Evolutionary conservation across 2,329 filamentous ascomycete species (phyloP).

Genomic region (Scopulariopsis brevicaulis): DNA sequence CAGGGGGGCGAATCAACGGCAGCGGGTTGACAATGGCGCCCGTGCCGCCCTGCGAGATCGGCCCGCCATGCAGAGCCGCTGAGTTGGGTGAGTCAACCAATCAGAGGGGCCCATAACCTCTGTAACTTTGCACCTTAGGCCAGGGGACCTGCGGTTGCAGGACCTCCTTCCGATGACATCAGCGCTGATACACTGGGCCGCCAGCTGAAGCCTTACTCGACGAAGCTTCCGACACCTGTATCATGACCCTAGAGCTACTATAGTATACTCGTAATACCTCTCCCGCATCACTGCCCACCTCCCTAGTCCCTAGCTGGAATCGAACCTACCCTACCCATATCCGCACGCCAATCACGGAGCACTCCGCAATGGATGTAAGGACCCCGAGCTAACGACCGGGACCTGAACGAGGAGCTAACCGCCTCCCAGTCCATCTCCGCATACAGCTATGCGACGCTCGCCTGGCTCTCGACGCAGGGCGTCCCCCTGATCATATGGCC

Average conservation of each 20-base stretch:
- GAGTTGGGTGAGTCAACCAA: no score
- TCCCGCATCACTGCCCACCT: neutral
- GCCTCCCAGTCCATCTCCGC: constrained; percentile 30
- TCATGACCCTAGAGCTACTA: neutral
- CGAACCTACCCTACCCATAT: neutral
- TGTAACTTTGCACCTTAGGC: no score
- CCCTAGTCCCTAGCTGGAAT: neutral
- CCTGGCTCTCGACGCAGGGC: constrained; percentile 37
- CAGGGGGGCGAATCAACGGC: neutral
- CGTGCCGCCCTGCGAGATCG: neutral
- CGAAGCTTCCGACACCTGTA: neutral
- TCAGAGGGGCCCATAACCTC: no score
- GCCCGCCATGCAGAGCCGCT: neutral
- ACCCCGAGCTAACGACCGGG: neutral
- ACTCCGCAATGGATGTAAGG: constrained; percentile 16
- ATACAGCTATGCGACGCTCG: constrained; percentile 38
- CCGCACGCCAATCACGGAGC: neutral
- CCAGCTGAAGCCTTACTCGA: neutral
- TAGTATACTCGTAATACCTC: neutral
- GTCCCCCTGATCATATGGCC: constrained; percentile 35
- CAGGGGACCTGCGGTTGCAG: neutral
- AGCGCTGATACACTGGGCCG: neutral
- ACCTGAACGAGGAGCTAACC: neutral
- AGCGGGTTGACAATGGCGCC: neutral
- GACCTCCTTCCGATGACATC: neutral